Base-by-base conservation (phyloP, 352 stramenopile species). In the Thraustochytrium striatum region DNA sequence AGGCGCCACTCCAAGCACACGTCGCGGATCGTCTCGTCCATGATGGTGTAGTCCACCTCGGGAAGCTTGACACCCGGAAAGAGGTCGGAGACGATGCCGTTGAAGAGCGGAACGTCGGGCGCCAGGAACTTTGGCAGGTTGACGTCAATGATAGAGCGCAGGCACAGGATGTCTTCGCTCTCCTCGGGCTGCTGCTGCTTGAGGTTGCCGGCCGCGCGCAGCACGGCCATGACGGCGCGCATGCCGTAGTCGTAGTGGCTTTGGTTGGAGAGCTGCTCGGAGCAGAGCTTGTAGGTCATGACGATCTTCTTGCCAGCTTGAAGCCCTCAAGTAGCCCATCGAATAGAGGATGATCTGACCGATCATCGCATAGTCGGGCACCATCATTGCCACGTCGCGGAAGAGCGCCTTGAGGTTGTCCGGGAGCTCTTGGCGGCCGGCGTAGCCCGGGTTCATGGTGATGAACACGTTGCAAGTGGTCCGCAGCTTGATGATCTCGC, bases 201-300 rank as follows among this genome's bases (percentile, higher is more conserved):
- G 38, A 97, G 82, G 21, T 92, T 93, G 32, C 93, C 92, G n/a
- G 91, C 91, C 0, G 93, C 93, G 8, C 96, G 90, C 21, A 97
- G 87, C 70, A 97, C 96, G 25, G 93, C 96, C 79, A 96, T 97
- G 1, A 97, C 92, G 3, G 94, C 93, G 39, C 93, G 88, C 92
- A 97, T 97, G 39, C 93, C 93, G 81, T 97, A 97, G 84, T 97
- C 93, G 78, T 97, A 97, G 83, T 97, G 93, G 47, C 94, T 95
- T 78, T 97, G 93, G 0, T 88, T 95, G 52, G 89, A 95, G 11
- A 97, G 84, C 79, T 97, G 93, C 78, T 97, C 92, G 19, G 85
- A 88, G 50, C 89, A 96, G 2, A 98, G 84, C 84, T 97, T 92
- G 32, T 97, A 86, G 32, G 95, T 91, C 53, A 95, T 91, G 3